A percentile compares a stretch with the other conserved stretches of the same genome.
phyloP scores from a whole-genome alignment of 1,284 basidiomycete species.

The Porphyrellus sp. region DNA sequence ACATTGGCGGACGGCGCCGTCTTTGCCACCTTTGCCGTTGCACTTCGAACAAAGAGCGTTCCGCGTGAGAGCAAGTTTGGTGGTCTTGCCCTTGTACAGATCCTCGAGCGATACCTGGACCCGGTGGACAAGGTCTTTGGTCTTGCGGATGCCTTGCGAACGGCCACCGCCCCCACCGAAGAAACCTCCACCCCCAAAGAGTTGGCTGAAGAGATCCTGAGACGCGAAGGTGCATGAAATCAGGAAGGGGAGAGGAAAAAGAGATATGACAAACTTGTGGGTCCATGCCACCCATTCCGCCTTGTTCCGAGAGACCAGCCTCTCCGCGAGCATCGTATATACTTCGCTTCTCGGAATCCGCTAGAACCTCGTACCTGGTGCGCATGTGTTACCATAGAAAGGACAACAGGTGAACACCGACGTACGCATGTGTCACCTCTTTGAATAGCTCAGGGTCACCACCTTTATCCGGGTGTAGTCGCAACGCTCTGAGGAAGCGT shows the following conservation, averaged over 20 bases:
- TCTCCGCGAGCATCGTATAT: slow-evolving; percentile 94
- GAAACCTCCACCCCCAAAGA: slow-evolving; percentile 70
- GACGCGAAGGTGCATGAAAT: slow-evolving; percentile 4
- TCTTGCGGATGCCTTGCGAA: slow-evolving; percentile 86
- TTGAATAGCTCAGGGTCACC: slow-evolving; percentile 98
- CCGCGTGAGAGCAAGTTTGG: slow-evolving; percentile 95
- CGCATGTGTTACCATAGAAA: slow-evolving; percentile 8
- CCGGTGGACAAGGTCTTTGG: slow-evolving; percentile 97
- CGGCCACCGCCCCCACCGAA: slow-evolving; percentile 58
- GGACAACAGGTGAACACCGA: slow-evolving; percentile 37
- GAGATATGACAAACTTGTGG: slow-evolving; percentile 59
- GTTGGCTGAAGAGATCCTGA: slow-evolving; percentile 95
- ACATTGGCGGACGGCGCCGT: slow-evolving; percentile 88
- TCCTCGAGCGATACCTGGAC: slow-evolving; percentile 96
- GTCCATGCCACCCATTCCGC: slow-evolving; percentile 95
- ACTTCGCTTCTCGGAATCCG: slow-evolving; percentile 82
- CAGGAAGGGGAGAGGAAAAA: not conserved
- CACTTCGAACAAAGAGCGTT: slow-evolving; percentile 94
- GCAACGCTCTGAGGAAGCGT: slow-evolving; percentile 64
- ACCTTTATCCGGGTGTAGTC: slow-evolving; percentile 94
- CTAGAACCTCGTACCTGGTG: slow-evolving; percentile 86
- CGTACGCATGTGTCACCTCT: slow-evolving; percentile 94
- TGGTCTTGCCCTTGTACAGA: slow-evolving; percentile 97
- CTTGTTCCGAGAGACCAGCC: slow-evolving; percentile 84
- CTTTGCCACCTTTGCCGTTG: slow-evolving; percentile 96